Base-by-base conservation (phyloP, 2,329 filamentous ascomycete genomes). In the Sodiomyces alkalinus region DNA sequence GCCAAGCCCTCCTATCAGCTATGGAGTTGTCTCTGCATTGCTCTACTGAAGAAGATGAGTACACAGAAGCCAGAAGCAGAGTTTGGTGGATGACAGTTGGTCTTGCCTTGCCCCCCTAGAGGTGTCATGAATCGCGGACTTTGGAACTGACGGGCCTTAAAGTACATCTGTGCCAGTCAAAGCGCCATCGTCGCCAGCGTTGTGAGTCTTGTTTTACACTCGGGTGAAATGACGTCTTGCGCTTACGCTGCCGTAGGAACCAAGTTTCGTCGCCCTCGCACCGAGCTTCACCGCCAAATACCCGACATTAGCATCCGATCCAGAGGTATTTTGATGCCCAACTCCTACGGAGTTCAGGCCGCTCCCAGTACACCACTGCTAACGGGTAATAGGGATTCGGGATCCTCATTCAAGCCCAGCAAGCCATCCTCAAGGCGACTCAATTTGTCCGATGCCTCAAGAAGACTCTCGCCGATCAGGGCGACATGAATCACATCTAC, bases 51-150 rank as follows among this genome's bases (percentile, higher is more conserved):
- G 50, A 58, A 19, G 53, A 58, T 22, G 41, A 45, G 21, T 62
- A 49, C 33, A 44, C 55, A 1, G 62, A 67, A 37, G 57, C 57
- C 9, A 54, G 53, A 37, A 48, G 59, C 17, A 50, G 62, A 17
- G 49, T 55, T 5, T 67, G 62, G 62, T 67, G 62, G 62, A 64
- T 64, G 58, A 64, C 61, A 12, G 54, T 56, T 36, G 21, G 52
- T 37, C 22, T 28, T 16, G 4, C 5, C 4, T 9, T n/a, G n/a
- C 9, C 22, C 22, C 12, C 7, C n/a, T 13, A 20, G 11, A 20
- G 7, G 19, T 11, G n/a, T n/a, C n/a, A 11, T 21, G 7, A 8
- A 7, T 12, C 7, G 4, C 6, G 7, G 4, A 10, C 14, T 6
- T n/a, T 4, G 6, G 17, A 6, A 13, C 22, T 33, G 13, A 30